Evolutionary conservation across 768 basidiomycete species (phyloP), one percentile per base, ranked within the genome.

Genomic region (Suillus tomentosus): DNA sequence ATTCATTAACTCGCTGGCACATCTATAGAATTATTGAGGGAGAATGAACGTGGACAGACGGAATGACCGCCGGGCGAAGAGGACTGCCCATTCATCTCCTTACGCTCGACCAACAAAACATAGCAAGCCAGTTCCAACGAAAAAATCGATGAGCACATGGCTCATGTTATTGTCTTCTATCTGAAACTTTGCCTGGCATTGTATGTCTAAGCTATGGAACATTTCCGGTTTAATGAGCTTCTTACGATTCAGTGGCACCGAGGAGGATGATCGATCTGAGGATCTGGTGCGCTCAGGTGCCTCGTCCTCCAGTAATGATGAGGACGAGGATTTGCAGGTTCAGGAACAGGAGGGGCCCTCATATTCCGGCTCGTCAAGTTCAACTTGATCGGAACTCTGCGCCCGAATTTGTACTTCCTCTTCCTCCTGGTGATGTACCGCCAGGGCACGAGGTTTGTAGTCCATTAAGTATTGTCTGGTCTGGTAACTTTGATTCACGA

Each of bases 41-140:
- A 69, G 69, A 48, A 90, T 89, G 88, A 87, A 87, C 69, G 86
- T 81, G 45, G 76, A 84, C 69, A 82, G 88, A 73, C 76, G 74
- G 40, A 78, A 70, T 69, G 81, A 79, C 64, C 81, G 74, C 69
- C 79, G 75, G 59, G 73, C 73, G 56, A 74, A 71, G 50, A 79
- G 77, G 69, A 76, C 68, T 64, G 70, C 65, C n/a, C 64, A 74
- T 42, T 78, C 84, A 22, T 82, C 80, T 3, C 90, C 90, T 0
- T 91, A 91, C 72, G 73, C 80, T 60, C 81, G 88, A 31, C 77
- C 76, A 47, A 45, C 65, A 17, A 70, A n/a, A n/a, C n/a, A n/a
- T n/a, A n/a, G n/a, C n/a, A n/a, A 55, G 68, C 77, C 5, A 43
- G 66, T 40, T 47, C 72, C 63, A 73, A 63, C 67, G 37, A 78